Base-by-base conservation (phyloP, 2,329 filamentous ascomycete species). In the Periglandula ipomoeae region DNA sequence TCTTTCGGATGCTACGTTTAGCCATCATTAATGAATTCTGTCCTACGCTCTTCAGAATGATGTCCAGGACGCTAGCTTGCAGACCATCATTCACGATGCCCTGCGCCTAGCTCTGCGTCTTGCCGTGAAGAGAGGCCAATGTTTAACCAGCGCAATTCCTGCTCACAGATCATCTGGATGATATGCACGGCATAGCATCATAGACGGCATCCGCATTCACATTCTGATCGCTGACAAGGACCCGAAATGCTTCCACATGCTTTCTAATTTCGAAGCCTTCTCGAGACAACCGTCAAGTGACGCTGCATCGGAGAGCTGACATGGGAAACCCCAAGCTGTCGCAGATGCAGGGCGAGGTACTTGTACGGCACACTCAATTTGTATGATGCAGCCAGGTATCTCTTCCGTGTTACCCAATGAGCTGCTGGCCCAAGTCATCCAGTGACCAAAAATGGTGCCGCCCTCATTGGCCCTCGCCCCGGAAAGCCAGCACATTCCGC, bases 401-500 rank as follows among this genome's bases (percentile, higher is more conserved):
- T 9, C 22, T 8, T 15, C 17, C 7, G 10, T 15, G n/a, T 9
- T 9, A 3, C 17, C 49, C 49, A 51, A 51, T 51, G 4, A 37
- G 26, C 20, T 37, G n/a, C 11, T 5, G n/a, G 20, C 3, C 26
- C 45, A 48, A 42, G 49, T 48, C 49, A 46, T 42, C 49, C 24
- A 40, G 35, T 26, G 35, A 41, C 41, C 42, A 24, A 22, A 34
- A 48, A 48, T 13, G 23, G 9, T 8, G 23, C n/a, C 17, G 9
- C n/a, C 26, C 41, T 45, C 23, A 50, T 50, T 50, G 49, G 49
- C 45, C 26, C 19, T 23, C 32, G 9, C 13, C n/a, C n/a, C n/a
- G n/a, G n/a, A n/a, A n/a, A n/a, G n/a, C n/a, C n/a, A 11, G 7
- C 4, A 8, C 30, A 2, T 37, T 27, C 20, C 32, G 22, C 39